phyloP scores from a whole-genome alignment of 805 yeast genomes.

The Metschnikowia aberdeeniae region DNA sequence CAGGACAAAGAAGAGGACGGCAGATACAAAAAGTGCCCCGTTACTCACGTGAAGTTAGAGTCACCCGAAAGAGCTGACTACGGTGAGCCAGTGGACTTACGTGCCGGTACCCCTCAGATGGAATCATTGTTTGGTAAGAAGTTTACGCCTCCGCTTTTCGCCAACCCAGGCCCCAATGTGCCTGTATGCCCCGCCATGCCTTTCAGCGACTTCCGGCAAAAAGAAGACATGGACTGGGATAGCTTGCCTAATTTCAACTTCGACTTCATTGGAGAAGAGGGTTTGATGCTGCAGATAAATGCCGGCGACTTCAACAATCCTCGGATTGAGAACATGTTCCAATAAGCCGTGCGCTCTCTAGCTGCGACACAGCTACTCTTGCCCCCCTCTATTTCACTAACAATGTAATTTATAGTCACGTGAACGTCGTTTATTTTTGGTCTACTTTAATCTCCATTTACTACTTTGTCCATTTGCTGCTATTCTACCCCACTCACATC shows the following conservation, averaged over 20 bases:
- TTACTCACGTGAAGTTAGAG: background rate
- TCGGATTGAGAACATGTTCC: constrained; percentile 23
- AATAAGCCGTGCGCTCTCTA: constrained; percentile 7
- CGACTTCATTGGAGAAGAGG: constrained; percentile 29
- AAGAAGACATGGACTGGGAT: constrained; percentile 17
- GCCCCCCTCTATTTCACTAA: no score
- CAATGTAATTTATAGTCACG: no score
- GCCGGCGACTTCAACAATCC: constrained; percentile 13
- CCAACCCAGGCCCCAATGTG: constrained; percentile 1
- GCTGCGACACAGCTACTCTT: no score
- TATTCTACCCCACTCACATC: no score
- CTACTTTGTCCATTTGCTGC: no score
- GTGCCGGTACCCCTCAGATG: background rate
- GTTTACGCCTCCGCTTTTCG: constrained; percentile 10
- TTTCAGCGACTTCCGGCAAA: background rate
- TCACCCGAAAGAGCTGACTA: background rate
- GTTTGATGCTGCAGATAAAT: constrained; percentile 22
- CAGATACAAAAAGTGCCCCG: background rate
- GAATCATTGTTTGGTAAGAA: constrained; percentile 4
- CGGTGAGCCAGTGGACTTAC: background rate
- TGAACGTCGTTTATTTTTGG: no score
- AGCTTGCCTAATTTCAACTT: constrained; percentile 26
- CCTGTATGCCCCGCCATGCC: background rate
- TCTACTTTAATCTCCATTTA: no score
- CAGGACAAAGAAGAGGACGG: background rate